Evolutionary conservation across 176 grass and related monocot genomes (phyloP), one percentile per base, ranked within the genome.

Genomic region (Carex scoparia): DNA sequence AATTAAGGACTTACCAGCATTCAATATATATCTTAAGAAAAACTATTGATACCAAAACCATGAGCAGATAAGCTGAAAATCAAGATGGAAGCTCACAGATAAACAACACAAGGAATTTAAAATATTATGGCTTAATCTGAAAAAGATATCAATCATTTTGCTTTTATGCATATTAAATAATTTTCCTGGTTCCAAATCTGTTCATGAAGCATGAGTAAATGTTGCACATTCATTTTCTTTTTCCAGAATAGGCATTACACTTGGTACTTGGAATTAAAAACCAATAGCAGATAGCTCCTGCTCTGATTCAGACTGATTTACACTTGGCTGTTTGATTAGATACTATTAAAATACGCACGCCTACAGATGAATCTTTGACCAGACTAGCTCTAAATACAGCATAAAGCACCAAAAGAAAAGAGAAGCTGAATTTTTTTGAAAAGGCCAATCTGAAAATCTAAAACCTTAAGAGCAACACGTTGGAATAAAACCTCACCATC

Each of bases 401-500:
- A 64, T 1, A n/a, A 63, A 83, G 33, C 64, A 83, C 53, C 40
- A 66, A 40, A 64, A 68, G 1, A 54, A 16, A 9, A 83, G 30
- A 23, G 23, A 23, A 23, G 23, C 42, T 53, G 15, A 51, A 18
- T 10, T 56, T 1, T 11, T n/a, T 60, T 59, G 6, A 37, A 80
- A 61, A 3, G 13, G 57, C 73, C 48, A 56, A 56, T 79, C 51
- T 58, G 35, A 71, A 71, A 71, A 19, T 16, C 10, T 15, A 56
- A 55, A 67, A 23, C 38, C 3, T 10, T 32, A 80, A 80, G 80
- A 72, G 30, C 7, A 68, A 44, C n/a, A 11, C 27, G 46, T 7
- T 62, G 42, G 30, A 69, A 65, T 58, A 79, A 61, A 82, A 80
- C 15, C 31, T 81, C 87, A 98, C 95, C 92, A 89, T 98, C 92